Evolutionary conservation across 768 basidiomycete genomes (phyloP).

Genomic region (Tulasnella sp.): DNA sequence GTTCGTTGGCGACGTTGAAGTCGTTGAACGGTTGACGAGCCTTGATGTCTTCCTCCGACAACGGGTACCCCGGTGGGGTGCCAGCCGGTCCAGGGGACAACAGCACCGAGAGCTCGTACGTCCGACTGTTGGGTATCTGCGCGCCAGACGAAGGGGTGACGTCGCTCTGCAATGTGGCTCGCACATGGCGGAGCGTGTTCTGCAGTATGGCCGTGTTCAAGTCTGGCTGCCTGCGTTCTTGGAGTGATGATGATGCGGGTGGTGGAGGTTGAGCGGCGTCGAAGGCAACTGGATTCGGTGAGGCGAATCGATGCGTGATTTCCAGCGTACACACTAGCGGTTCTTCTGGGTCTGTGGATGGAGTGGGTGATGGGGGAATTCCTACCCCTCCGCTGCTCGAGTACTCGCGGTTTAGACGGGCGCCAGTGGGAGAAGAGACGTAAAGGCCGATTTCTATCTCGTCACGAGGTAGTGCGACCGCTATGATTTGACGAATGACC

Average conservation of each 20-base stretch:
- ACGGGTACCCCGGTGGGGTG: constrained; percentile 42
- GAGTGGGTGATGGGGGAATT: constrained; percentile 36
- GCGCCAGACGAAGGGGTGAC: constrained; percentile 17
- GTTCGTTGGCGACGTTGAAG: constrained; percentile 60
- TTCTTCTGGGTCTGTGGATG: constrained; percentile 36
- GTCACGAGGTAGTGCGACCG: constrained; percentile 66
- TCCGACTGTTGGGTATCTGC: constrained; percentile 43
- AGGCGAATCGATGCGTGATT: constrained; percentile 50
- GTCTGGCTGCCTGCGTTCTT: constrained; percentile 27
- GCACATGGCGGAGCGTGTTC: constrained; percentile 27
- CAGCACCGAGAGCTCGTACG: constrained; percentile 62
- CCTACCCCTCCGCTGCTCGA: constrained; percentile 34
- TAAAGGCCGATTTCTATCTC: constrained; percentile 81
- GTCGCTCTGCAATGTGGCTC: constrained; percentile 28
- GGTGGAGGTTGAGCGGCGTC: constrained; percentile 11
- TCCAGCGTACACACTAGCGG: constrained; percentile 58
- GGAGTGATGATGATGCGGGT: not conserved
- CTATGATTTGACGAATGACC: constrained; percentile 81
- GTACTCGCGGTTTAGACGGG: constrained; percentile 29
- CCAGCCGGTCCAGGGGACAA: constrained; percentile 57
- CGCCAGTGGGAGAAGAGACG: constrained; percentile 39
- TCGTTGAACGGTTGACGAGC: constrained; percentile 47
- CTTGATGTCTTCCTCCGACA: constrained; percentile 47
- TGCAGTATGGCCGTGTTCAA: constrained; percentile 28
- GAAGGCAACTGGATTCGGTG: constrained; percentile 29